These are phyloP conservation scores for Sonneratia alba DNA, from an alignment of 345 rosid species.

Conservation along the genomic window DNA sequence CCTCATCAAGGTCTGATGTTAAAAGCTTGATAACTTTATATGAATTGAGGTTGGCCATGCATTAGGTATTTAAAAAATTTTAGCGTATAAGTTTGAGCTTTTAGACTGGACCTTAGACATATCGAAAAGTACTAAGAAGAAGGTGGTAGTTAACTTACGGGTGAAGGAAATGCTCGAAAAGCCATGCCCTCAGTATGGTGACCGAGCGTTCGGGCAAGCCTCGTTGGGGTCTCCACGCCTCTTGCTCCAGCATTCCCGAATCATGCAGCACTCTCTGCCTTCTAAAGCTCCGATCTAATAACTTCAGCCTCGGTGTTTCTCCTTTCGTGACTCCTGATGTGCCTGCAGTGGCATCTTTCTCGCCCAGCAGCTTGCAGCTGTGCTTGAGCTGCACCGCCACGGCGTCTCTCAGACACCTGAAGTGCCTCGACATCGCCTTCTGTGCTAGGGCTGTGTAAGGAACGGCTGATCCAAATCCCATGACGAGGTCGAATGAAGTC, in stretches of 20 bases:
- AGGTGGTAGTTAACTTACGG: conserved; percentile 54
- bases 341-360: conserved; percentile 40
- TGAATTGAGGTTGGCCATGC: too few relatives aligned
- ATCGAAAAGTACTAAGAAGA: too few relatives aligned
- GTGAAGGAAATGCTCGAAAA: conserved; percentile 94
- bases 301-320: conserved; percentile 74
- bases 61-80: too few relatives aligned
- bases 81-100: too few relatives aligned
- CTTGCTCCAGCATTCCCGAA: conserved; percentile 51
- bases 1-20: too few relatives aligned
- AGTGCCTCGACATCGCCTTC: conserved; percentile 96
- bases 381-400: conserved; percentile 57
- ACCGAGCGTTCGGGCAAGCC: conserved; percentile 93
- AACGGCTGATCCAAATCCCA: conserved; percentile 85
- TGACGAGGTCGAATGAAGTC: conserved; percentile 84
- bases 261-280: conserved; percentile 83
- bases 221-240: conserved; percentile 96
- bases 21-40: too few relatives aligned
- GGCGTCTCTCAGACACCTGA: conserved; percentile 81
- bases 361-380: conserved; percentile 73
- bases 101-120: too few relatives aligned
- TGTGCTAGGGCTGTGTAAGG: conserved; percentile 93
- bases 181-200: conserved; percentile 90
- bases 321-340: conserved; percentile 74
- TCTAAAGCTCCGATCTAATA: conserved; percentile 77